Evolutionary conservation across 139 green algal genomes (phyloP).

Genomic region (Chlorella ohadii): DNA sequence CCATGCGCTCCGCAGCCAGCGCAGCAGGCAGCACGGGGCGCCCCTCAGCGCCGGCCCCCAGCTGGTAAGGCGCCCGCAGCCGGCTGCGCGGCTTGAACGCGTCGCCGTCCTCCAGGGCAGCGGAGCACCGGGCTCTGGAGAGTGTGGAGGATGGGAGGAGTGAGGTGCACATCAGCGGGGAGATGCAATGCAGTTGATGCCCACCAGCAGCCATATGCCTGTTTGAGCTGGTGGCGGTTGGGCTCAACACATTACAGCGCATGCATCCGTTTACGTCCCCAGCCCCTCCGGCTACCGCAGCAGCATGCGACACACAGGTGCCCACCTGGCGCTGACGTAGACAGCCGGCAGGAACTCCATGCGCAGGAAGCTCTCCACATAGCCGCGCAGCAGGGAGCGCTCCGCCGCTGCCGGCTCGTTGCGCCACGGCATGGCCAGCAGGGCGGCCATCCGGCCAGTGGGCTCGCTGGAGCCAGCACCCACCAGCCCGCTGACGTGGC

Average conservation of each 20-base stretch:
- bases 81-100: slow-evolving; percentile 57
- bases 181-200: no score
- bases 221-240: no score
- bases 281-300: no score
- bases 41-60: slow-evolving; percentile 9
- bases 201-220: no score
- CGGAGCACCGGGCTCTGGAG: slow-evolving; percentile 52
- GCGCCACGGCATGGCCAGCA: slow-evolving; percentile 35
- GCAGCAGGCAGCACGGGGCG: slow-evolving; percentile 64
- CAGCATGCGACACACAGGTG: no score
- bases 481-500: slow-evolving; percentile 3
- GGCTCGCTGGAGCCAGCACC: neutral
- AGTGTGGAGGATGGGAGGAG: neutral
- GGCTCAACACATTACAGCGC: no score
- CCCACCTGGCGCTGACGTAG: slow-evolving; percentile 62
- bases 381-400: slow-evolving; percentile 45
- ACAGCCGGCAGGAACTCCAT: slow-evolving; percentile 74
- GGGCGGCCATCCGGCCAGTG: slow-evolving; percentile 12
- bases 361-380: slow-evolving; percentile 61
- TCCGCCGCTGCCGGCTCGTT: neutral
- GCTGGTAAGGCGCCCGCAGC: slow-evolving; percentile 32
- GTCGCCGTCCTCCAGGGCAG: slow-evolving; percentile 63
- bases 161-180: no score
- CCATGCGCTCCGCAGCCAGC: slow-evolving; percentile 52
- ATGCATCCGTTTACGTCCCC: no score